phyloP scores from a whole-genome alignment of 176 grass and related monocot genomes.

The Miscanthus lutarioriparius region DNA sequence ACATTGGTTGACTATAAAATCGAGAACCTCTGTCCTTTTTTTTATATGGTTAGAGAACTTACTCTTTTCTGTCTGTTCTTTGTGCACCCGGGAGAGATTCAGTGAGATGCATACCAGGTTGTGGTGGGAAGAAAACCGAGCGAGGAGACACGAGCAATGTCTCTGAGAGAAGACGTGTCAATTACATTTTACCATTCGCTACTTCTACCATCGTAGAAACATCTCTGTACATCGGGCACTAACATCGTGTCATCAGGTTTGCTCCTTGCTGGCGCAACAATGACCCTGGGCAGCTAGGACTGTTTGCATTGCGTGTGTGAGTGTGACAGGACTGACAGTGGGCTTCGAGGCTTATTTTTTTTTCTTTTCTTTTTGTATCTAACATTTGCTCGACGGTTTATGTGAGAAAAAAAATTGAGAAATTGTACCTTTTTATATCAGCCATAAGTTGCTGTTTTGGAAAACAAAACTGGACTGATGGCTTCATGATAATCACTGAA shows the following conservation, averaged over 20 bases:
- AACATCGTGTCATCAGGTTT: conserved; percentile 37
- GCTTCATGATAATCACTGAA: neutral
- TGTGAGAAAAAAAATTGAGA: neutral
- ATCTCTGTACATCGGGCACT: conserved; percentile 53
- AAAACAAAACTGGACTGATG: conserved; percentile 9
- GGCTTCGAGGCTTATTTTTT: conserved; percentile 13
- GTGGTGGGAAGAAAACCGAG: conserved; percentile 86
- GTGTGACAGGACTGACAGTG: neutral
- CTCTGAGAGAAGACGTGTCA: conserved; percentile 44
- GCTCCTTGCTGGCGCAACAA: conserved; percentile 4
- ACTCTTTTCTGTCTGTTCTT: conserved; percentile 10
- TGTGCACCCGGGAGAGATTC: conserved; percentile 79
- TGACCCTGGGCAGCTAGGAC: neutral
- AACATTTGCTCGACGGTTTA: neutral
- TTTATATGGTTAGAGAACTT: neutral
- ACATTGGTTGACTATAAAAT: neutral
- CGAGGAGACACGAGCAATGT: conserved; percentile 82
- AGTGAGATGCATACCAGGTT: conserved; percentile 76
- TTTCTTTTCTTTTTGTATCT: neutral
- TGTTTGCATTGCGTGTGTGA: neutral
- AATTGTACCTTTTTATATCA: neutral
- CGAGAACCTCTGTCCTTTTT: neutral
- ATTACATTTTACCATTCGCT: conserved; percentile 15
- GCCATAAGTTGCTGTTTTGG: conserved; percentile 14
- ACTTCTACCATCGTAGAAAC: conserved; percentile 6